These are phyloP conservation scores for Panicum hallii DNA, from an alignment of 202 grass and related monocot species.

Conservation along the genomic window DNA sequence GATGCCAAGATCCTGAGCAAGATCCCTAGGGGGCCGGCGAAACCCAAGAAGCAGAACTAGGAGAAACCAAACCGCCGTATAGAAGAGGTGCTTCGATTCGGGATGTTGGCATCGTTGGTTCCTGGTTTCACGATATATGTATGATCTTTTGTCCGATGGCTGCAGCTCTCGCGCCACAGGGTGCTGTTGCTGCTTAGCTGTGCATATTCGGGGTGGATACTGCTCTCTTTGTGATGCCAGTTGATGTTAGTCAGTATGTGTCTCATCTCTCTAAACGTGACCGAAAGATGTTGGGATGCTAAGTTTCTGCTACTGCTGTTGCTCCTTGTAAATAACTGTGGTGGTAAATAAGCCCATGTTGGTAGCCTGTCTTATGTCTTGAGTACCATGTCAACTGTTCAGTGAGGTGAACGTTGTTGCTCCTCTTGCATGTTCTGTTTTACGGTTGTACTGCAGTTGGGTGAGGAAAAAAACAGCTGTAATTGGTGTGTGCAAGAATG, in stretches of 20 bases:
- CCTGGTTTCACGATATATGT: neutral
- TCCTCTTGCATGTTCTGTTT: too few species aligned
- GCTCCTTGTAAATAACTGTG: constrained; percentile 10
- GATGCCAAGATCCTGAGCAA: constrained; percentile 84
- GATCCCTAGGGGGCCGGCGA: constrained; percentile 66
- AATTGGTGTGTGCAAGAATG: too few species aligned
- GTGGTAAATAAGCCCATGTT: constrained; percentile 31
- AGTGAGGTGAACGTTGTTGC: neutral
- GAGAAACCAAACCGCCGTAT: neutral
- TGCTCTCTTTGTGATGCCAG: constrained; percentile 21
- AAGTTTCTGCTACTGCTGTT: neutral
- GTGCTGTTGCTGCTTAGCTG: neutral
- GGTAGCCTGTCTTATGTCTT: neutral
- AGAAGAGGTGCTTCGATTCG: neutral
- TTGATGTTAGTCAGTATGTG: neutral
- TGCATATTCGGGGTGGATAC: neutral
- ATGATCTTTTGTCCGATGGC: neutral
- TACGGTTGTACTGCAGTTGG: neutral
- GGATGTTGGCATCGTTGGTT: neutral
- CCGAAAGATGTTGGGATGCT: constrained; percentile 2
- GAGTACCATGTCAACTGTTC: neutral
- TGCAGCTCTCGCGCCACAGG: neutral
- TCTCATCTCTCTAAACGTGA: neutral
- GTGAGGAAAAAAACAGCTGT: too few species aligned
- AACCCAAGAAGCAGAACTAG: constrained; percentile 84